Evolutionary conservation across 2,329 filamentous ascomycete genomes (phyloP).

Genomic region (Penicillium sp.): DNA sequence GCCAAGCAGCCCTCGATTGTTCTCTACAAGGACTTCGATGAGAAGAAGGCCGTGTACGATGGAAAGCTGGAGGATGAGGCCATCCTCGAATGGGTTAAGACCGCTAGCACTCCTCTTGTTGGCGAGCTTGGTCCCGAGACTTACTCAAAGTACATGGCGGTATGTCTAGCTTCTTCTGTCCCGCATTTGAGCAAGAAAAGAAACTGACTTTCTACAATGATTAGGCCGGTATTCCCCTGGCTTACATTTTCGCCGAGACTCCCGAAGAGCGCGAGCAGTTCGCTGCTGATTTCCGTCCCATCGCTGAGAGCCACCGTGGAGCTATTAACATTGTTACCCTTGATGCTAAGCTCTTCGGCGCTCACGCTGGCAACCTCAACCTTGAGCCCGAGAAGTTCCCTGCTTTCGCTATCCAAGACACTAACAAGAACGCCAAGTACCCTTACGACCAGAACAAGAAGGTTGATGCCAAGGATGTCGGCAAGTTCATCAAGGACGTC

Average conservation of each 20-base stretch:
- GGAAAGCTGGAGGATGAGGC: conserved; percentile 79
- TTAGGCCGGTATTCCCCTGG: conserved; percentile 80
- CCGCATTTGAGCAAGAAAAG: background rate
- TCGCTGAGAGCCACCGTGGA: conserved; percentile 91
- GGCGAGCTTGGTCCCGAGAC: conserved; percentile 97
- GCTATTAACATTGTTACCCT: conserved; percentile 97
- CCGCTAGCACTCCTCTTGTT: conserved; percentile 81
- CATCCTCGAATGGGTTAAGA: conserved; percentile 81
- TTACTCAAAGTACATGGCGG: conserved; percentile 89
- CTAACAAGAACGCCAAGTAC: conserved; percentile 93
- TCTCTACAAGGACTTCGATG: conserved; percentile 96
- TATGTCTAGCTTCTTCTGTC: conserved; percentile 38
- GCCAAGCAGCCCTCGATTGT: conserved; percentile 84
- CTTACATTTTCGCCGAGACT: conserved; percentile 96
- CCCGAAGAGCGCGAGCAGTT: conserved; percentile 82
- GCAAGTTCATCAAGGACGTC: conserved; percentile 82
- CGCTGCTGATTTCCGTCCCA: conserved; percentile 72
- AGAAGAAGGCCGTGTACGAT: conserved; percentile 83
- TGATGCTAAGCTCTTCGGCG: conserved; percentile 89
- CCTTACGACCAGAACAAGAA: conserved; percentile 83
- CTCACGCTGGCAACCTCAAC: conserved; percentile 95
- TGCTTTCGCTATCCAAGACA: conserved; percentile 96
- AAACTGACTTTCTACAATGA: background rate
- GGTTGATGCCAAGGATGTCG: conserved; percentile 71
- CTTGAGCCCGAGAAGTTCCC: conserved; percentile 94